A percentile compares a stretch with the other conserved stretches of the same genome.
phyloP scores from a whole-genome alignment of 2,329 filamentous ascomycete genomes.

The Xenosphaeropsis pyriputrescens region DNA sequence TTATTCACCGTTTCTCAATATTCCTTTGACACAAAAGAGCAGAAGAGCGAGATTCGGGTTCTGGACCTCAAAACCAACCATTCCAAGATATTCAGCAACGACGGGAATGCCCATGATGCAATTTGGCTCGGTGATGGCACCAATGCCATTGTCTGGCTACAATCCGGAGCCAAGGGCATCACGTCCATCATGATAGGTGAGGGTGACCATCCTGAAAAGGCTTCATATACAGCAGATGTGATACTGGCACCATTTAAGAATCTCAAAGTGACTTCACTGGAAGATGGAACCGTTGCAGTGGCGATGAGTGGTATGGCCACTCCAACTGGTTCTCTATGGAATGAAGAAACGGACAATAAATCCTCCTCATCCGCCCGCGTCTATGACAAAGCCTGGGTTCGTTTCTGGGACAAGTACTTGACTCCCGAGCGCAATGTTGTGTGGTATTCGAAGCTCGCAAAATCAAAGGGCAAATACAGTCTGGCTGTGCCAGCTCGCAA shows the following conservation, averaged over 20 bases:
- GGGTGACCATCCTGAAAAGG: constrained; percentile 1
- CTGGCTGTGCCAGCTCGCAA: constrained; percentile 36
- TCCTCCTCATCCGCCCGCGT: constrained; percentile 50
- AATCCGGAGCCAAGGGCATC: too few relatives aligned
- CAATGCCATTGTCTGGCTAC: too few relatives aligned
- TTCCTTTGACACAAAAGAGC: constrained; percentile 62
- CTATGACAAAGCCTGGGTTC: constrained; percentile 62
- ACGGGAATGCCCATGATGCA: constrained; percentile 51
- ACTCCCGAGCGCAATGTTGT: constrained; percentile 55
- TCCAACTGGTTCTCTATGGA: constrained; percentile 54
- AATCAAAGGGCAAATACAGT: constrained; percentile 11
- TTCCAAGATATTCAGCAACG: constrained; percentile 49
- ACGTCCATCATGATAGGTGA: too few relatives aligned
- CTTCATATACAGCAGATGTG: constrained; percentile 4
- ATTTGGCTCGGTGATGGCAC: constrained; percentile 44
- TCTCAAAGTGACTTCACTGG: constrained; percentile 38
- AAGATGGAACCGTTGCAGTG: constrained; percentile 34
- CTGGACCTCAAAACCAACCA: constrained; percentile 55
- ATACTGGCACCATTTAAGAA: constrained; percentile 29
- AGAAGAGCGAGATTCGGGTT: constrained; percentile 52
- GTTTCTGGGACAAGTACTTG: constrained; percentile 70
- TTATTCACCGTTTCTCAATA: constrained; percentile 63
- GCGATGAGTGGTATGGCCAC: constrained; percentile 50
- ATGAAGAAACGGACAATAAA: constrained; percentile 43
- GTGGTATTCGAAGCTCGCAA: constrained; percentile 51